These are phyloP conservation scores for Maudiozyma humilis DNA, from an alignment of 1,139 yeast species.

Conservation along the genomic window DNA sequence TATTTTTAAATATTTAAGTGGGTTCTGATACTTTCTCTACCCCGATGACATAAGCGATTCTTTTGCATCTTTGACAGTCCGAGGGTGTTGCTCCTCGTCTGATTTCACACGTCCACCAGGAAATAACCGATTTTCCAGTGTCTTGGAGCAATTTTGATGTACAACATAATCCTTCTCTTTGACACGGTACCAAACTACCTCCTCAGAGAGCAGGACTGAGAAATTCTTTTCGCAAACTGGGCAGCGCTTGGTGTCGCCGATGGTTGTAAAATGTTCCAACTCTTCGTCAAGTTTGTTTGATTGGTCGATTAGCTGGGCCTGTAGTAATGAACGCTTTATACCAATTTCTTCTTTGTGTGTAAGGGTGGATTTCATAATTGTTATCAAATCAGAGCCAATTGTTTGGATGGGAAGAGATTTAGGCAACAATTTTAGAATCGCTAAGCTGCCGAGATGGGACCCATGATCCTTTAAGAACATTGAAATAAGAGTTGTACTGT, in stretches of 20 bases:
- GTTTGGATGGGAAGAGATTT: slow-evolving; percentile 13
- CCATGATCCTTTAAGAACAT: slow-evolving; percentile 24
- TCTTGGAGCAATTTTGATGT: slow-evolving; percentile 24
- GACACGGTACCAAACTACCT: slow-evolving; percentile 16
- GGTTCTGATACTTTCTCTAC: neutral
- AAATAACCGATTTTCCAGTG: slow-evolving; percentile 6
- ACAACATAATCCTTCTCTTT: slow-evolving; percentile 16
- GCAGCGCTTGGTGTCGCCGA: slow-evolving; percentile 23
- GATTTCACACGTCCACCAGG: neutral
- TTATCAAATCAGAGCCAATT: slow-evolving; percentile 14
- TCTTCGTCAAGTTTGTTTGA: slow-evolving; percentile 15
- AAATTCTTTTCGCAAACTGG: slow-evolving; percentile 23
- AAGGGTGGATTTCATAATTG: slow-evolving; percentile 14
- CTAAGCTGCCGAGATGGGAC: slow-evolving; percentile 14
- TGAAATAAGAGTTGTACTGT: slow-evolving; percentile 7
- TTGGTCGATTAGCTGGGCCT: slow-evolving; percentile 21
- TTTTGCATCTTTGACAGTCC: slow-evolving; percentile 1
- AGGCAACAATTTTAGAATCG: slow-evolving; percentile 19
- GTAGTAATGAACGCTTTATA: slow-evolving; percentile 20
- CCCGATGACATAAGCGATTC: neutral
- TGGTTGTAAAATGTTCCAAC: slow-evolving; percentile 13
- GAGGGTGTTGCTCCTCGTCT: neutral
- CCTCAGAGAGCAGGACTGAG: slow-evolving; percentile 17
- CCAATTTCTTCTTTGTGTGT: slow-evolving; percentile 14
- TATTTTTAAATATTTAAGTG: too few relatives aligned